phyloP scores from a whole-genome alignment of 495 filamentous ascomycete species.

The Aspergillus taichungensis region DNA sequence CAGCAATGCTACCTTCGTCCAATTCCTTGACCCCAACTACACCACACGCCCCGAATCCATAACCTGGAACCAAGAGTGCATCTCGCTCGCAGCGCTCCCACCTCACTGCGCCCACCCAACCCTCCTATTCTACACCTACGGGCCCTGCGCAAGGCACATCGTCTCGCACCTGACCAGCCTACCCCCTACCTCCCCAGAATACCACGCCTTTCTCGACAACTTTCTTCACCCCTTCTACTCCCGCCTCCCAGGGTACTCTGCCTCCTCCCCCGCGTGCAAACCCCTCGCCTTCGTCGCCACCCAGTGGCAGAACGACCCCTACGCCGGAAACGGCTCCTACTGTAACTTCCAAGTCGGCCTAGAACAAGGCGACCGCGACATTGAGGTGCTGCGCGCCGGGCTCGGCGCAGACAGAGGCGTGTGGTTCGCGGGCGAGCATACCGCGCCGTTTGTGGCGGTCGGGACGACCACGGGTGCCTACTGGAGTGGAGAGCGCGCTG shows the following conservation, averaged over 20 bases:
- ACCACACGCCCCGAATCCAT: constrained; percentile 61
- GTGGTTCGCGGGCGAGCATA: constrained; percentile 95
- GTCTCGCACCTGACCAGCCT: constrained; percentile 31
- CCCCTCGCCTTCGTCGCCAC: constrained; percentile 60
- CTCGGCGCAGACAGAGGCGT: constrained; percentile 54
- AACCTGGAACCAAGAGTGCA: constrained; percentile 67
- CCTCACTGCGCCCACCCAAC: constrained; percentile 62
- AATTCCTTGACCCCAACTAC: constrained; percentile 48
- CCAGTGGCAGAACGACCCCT: constrained; percentile 71
- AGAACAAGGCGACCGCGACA: constrained; percentile 56
- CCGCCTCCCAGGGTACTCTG: constrained; percentile 55
- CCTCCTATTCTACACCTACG: constrained; percentile 87
- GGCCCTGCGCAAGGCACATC: constrained; percentile 45
- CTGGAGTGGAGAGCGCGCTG: constrained; percentile 82
- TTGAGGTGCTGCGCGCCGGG: constrained; percentile 63
- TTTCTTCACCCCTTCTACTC: constrained; percentile 61
- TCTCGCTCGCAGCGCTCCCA: constrained; percentile 67
- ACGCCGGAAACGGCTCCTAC: constrained; percentile 87
- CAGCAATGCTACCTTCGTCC: constrained; percentile 17
- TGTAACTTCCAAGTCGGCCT: constrained; percentile 79
- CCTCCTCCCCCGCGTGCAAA: constrained; percentile 44
- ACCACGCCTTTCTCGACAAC: constrained; percentile 26
- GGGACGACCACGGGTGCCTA: constrained; percentile 87
- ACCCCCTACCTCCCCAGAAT: constrained; percentile 16
- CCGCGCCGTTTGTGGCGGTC: constrained; percentile 77